Evolutionary conservation across 1,284 basidiomycete species (phyloP), one percentile per base, ranked within the genome.

Genomic region (Athelia sp.): DNA sequence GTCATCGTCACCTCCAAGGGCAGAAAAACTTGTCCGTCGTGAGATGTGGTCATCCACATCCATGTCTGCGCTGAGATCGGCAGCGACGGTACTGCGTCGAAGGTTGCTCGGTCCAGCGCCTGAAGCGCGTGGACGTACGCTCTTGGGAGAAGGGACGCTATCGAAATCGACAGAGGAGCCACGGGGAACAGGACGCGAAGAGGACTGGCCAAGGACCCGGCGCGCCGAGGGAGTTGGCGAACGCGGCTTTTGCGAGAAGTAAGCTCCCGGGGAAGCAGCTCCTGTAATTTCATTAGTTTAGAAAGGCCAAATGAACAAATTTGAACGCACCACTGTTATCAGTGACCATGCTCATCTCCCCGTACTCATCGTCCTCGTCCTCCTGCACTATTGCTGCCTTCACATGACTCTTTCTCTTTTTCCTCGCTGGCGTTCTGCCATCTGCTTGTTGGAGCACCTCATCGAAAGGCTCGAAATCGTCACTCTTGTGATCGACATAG

Each of bases 381-480:
- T 69, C 65, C 9, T 70, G 65, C 57, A 58, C 64, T 45, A 55
- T 63, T 23, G 65, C 63, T 52, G 67, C 72, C 60, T 61, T 69
- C 61, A 70, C 76, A 43, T 51, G 52, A 66, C 68, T 79, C 61
- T 64, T 70, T 11, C 59, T 63, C 57, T 73, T 76, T 23, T 75
- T 70, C 47, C 68, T 72, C n/a, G 77, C 79, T 3, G 83, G 82
- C 3, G 81, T 75, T n/a, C 75, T 71, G 48, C 72, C 72, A 65
- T 89, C 84, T 0, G 79, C 84, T 58, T 87, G 82, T 45, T 75
- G 71, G 54, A 94, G 80, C 59, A 93, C 74, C 56, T 83, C 79
- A 50, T 84, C 81, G 58, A 91, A 87, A 11, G 83, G 83, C 65
- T 95, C 92, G 63, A 90, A 91, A 10, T 92, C 94, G 61, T 93